Evolutionary conservation across 371 early-diverging fungal genomes (phyloP), one percentile per base, ranked within the genome.

Genomic region (Thermomucor indicae-seudaticae): DNA sequence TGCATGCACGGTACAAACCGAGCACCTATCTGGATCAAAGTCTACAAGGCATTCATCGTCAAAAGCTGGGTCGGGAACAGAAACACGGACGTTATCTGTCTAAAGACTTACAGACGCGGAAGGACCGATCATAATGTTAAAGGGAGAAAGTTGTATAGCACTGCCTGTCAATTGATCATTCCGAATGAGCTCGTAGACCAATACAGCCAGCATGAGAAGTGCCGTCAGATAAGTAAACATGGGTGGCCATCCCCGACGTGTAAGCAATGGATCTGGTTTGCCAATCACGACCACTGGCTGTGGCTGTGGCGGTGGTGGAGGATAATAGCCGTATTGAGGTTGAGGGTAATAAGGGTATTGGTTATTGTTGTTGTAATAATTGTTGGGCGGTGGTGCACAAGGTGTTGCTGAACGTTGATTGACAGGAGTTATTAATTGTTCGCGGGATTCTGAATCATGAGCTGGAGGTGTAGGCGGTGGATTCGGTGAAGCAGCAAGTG

Each of bases 111-210:
- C 83, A 20, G 63, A 57, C 17, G 75, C 51, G 23, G 72, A 68
- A 14, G 85, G 83, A 7, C 85, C 85, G 43, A 83, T 80, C 81
- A 85, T 80, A 3, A 67, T 70, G 45, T 83, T 83, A 45, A 81
- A 75, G 11, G 82, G 79, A 19, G 47, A 60, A 1, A 77, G 75
- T 54, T 76, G 51, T 29, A 82, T 77, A 16, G 77, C 47, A 22
- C 57, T 55, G 10, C 78, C 73, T n/a, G 81, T 81, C 23, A 78
- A 34, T 32, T 75, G 65, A 25, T 76, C 51, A 40, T 75, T 75
- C n/a, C 53, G 57, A 2, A 76, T 67, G 53, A 83, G 64, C 53
- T 80, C 82, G 46, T 69, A 74, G 37, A 82, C 53, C 8, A 85
- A 53, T 6, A 80, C 57, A 23, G 53, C 74, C 10, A 77, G 45